Percentiles rank a stretch among this genome's conserved stretches.
Conservation (phyloP, 345 rosid genomes). For the Citrus trifoliata region DNA sequence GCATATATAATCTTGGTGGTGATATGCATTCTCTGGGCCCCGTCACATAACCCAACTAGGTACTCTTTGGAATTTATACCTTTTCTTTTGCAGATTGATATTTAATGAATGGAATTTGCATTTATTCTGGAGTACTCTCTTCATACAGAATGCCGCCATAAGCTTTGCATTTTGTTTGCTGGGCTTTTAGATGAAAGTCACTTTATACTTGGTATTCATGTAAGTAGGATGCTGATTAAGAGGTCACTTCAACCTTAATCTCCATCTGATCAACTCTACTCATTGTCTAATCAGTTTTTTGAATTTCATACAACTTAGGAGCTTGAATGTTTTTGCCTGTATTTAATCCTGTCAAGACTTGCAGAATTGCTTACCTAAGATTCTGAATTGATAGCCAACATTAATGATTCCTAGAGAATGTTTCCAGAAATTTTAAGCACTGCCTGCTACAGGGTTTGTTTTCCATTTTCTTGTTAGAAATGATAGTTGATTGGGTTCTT, state of each 20-base stretch:
- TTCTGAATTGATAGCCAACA: not conserved
- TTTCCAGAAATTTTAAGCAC: not conserved
- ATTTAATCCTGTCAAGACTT: not conserved
- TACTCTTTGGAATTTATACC: slow-evolving; percentile 6
- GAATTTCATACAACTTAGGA: not conserved
- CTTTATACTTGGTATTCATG: not conserved
- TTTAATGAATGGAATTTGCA: not conserved
- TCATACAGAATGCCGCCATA: not conserved
- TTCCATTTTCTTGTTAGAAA: not conserved
- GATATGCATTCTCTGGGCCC: slow-evolving; percentile 50
- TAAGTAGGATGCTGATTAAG: not conserved
- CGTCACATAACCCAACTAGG: slow-evolving; percentile 42
- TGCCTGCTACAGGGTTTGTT: not conserved
- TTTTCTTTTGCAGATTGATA: not conserved
- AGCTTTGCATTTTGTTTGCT: not conserved
- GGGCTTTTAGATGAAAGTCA: not conserved
- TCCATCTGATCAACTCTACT: not conserved
- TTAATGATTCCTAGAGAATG: not conserved
- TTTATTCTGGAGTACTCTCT: not conserved
- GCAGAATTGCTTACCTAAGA: not conserved
- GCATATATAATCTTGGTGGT: slow-evolving; percentile 42
- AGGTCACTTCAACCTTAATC: not conserved
- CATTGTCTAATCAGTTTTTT: too few relatives aligned
- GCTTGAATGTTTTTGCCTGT: not conserved
- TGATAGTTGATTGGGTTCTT: not conserved